A percentile compares a stretch with the other conserved stretches of the same genome.
Conservation (phyloP, 2,329 filamentous ascomycete genomes). For the Phialophora verrucosa region DNA sequence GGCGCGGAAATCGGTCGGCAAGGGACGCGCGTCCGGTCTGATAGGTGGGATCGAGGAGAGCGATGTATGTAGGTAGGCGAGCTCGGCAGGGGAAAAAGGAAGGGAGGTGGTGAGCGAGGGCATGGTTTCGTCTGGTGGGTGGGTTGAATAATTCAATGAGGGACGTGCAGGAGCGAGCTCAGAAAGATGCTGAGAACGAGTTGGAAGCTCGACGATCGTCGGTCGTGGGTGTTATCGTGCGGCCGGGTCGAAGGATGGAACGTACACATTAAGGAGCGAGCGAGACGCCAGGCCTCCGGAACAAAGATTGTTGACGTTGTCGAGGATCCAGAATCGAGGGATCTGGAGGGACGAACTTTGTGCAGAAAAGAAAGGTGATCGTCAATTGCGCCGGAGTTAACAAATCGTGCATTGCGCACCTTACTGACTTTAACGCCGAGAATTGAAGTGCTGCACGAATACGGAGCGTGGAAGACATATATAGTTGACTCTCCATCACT, state of each 20-base stretch:
- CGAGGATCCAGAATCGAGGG: not conserved
- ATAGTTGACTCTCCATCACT: not conserved
- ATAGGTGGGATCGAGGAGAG: constrained; percentile 82
- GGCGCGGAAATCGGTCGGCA: constrained; percentile 83
- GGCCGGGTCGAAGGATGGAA: not conserved
- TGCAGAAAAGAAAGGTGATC: not conserved
- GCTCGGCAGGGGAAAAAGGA: constrained; percentile 90
- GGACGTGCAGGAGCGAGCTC: not conserved
- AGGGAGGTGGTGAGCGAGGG: constrained; percentile 42
- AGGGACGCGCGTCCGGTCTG: constrained; percentile 80
- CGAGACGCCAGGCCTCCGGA: constrained; percentile 16
- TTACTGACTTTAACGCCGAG: not conserved
- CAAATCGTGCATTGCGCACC: not conserved
- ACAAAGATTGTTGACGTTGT: not conserved
- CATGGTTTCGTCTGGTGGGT: constrained; percentile 11
- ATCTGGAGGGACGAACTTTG: not conserved
- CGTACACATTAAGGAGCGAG: not conserved
- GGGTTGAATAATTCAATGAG: not conserved
- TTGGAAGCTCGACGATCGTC: not conserved
- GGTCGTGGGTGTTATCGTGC: not conserved
- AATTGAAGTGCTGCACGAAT: not conserved
- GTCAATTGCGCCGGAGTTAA: constrained; percentile 5
- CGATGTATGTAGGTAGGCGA: constrained; percentile 90
- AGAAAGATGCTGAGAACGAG: too few relatives aligned
- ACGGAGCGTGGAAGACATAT: not conserved